Percentiles rank a stretch among this genome's conserved stretches.
phyloP scores from a whole-genome alignment of 2,329 filamentous ascomycete species.

The Calcarisporium arbuscula region DNA sequence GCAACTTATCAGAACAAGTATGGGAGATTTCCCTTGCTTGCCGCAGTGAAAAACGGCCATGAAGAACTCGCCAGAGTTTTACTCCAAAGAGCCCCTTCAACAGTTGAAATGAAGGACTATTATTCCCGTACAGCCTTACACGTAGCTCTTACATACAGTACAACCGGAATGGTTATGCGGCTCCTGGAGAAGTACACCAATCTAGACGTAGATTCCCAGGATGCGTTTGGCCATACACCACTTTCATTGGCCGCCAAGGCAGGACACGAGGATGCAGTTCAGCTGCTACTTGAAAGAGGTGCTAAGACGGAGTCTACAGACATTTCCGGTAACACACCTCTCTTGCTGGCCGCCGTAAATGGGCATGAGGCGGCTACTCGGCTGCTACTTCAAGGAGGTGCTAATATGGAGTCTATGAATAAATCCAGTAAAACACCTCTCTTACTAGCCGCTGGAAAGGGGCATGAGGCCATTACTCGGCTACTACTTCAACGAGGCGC shows the following conservation, averaged over 20 bases:
- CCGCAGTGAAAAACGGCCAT: too few relatives aligned
- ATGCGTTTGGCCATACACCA: not conserved
- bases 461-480: not conserved
- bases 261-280: not conserved
- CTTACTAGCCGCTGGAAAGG: not conserved
- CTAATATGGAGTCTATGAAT: not conserved
- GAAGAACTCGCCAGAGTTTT: too few relatives aligned
- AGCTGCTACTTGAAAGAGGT: not conserved
- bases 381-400: not conserved
- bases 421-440: not conserved
- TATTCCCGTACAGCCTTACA: too few relatives aligned
- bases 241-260: not conserved
- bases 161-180: too few relatives aligned
- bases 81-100: too few relatives aligned
- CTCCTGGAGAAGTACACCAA: too few relatives aligned
- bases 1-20: too few relatives aligned
- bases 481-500: not conserved
- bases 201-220: not conserved
- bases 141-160: too few relatives aligned
- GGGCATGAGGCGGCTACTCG: not conserved
- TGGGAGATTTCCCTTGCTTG: too few relatives aligned
- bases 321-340: not conserved
- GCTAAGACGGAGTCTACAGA: not conserved
- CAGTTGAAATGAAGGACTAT: too few relatives aligned
- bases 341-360: not conserved